Conservation (phyloP, 2,329 filamentous ascomycete species). For the Fusarium duplospermum region DNA sequence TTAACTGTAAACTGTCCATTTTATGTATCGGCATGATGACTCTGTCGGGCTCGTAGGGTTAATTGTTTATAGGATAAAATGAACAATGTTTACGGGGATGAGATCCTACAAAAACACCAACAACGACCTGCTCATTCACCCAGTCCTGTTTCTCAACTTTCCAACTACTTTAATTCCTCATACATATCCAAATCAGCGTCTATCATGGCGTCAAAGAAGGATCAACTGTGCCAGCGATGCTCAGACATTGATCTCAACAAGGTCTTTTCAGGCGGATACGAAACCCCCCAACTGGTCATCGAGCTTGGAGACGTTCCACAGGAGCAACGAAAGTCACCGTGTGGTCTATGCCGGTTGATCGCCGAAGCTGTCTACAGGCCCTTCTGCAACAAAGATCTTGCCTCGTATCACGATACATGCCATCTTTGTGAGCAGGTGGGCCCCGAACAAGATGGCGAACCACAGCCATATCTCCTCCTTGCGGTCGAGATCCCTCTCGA, state of each 20-base stretch:
- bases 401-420: conserved; percentile 1
- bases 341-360: background rate
- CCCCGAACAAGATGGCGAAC: background rate
- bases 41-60: background rate
- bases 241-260: conserved; percentile 2
- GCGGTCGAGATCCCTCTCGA: background rate
- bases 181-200: background rate
- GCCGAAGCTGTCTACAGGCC: conserved; percentile 4
- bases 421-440: background rate
- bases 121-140: background rate
- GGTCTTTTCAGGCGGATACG: conserved; percentile 6
- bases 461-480: background rate
- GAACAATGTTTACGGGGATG: background rate
- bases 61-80: background rate
- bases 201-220: background rate
- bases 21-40: background rate
- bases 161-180: background rate
- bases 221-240: background rate
- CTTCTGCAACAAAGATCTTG: background rate
- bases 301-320: background rate
- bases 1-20: background rate
- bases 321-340: background rate
- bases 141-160: background rate
- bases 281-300: background rate
- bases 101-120: background rate